Conservation (phyloP, 805 yeast genomes). For the Lipomyces yamanashiensis region DNA sequence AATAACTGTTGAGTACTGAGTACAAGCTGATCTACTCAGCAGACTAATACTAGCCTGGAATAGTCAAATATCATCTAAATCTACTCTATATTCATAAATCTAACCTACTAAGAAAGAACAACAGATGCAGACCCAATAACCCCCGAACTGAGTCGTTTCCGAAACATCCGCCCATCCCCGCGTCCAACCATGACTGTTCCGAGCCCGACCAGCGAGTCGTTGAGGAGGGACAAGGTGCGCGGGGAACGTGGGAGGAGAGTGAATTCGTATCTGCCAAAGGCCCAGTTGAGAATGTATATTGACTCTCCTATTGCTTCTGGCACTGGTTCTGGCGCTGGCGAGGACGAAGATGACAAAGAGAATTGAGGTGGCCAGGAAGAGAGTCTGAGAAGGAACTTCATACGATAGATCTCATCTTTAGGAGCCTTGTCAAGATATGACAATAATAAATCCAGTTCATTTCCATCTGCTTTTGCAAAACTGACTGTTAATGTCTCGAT, state of each 20-base stretch:
- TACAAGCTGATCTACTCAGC: too few species aligned
- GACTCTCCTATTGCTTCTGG: not conserved
- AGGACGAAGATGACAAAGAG: not conserved
- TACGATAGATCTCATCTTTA: conserved; percentile 37
- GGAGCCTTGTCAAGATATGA: conserved; percentile 33
- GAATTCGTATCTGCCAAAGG: conserved; percentile 37
- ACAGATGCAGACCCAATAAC: conserved; percentile 19
- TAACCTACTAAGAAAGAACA: conserved; percentile 4
- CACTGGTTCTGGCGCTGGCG: conserved; percentile 7
- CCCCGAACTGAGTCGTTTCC: conserved; percentile 21
- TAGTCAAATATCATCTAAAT: too few species aligned
- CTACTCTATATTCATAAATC: not conserved
- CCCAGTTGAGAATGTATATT: conserved; percentile 34
- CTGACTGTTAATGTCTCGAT: conserved; percentile 35
- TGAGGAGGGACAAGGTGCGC: conserved; percentile 17
- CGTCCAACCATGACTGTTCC: conserved; percentile 38
- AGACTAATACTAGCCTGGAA: too few species aligned
- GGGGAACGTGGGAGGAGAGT: conserved; percentile 17
- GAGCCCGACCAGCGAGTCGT: conserved; percentile 23
- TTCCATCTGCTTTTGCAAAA: conserved; percentile 7
- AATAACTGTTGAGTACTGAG: too few species aligned
- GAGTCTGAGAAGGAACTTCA: conserved; percentile 31
- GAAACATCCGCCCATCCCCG: conserved; percentile 35
- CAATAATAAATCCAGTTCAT: conserved; percentile 18
- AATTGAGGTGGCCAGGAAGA: not conserved